Evolutionary conservation across 495 filamentous ascomycete genomes (phyloP).

Genomic region (Penicillium macrosclerotiorum): DNA sequence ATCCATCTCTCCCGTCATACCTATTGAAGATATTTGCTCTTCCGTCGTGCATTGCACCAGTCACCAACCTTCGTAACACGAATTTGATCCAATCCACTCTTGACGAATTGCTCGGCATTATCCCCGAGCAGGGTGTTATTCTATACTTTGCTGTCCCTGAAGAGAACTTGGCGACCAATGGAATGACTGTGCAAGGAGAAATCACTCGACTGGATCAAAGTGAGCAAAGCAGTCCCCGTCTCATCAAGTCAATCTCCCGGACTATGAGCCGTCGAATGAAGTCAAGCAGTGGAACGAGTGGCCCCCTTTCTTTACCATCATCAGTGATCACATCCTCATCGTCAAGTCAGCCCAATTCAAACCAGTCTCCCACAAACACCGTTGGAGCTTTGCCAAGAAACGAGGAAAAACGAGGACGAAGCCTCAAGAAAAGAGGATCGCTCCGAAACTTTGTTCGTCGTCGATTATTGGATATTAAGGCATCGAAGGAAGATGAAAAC

Average conservation of each 20-base stretch:
- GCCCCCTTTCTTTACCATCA: slow-evolving; percentile 21
- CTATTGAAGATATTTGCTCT: slow-evolving; percentile 74
- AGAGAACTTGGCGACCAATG: slow-evolving; percentile 67
- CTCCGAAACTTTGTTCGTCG: slow-evolving; percentile 2
- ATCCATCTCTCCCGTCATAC: slow-evolving; percentile 75
- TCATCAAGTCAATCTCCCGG: slow-evolving; percentile 36
- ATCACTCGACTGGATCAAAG: slow-evolving; percentile 57
- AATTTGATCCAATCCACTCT: slow-evolving; percentile 69
- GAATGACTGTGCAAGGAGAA: slow-evolving; percentile 66
- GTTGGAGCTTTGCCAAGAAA: background rate
- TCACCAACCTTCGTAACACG: slow-evolving; percentile 81
- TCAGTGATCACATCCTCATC: background rate
- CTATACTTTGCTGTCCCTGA: slow-evolving; percentile 68
- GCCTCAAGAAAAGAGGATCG: background rate
- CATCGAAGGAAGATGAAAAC: background rate
- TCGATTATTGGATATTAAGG: background rate
- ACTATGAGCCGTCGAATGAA: slow-evolving; percentile 37
- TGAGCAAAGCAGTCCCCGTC: slow-evolving; percentile 30
- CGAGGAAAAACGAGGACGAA: background rate
- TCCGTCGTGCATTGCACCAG: slow-evolving; percentile 63
- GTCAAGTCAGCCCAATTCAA: background rate
- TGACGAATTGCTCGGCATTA: slow-evolving; percentile 63
- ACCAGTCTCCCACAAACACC: background rate
- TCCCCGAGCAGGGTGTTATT: slow-evolving; percentile 61
- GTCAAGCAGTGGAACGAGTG: slow-evolving; percentile 28